These are phyloP conservation scores for Rostrohypoxylon terebratum DNA, from an alignment of 495 filamentous ascomycete species.

Conservation along the genomic window DNA sequence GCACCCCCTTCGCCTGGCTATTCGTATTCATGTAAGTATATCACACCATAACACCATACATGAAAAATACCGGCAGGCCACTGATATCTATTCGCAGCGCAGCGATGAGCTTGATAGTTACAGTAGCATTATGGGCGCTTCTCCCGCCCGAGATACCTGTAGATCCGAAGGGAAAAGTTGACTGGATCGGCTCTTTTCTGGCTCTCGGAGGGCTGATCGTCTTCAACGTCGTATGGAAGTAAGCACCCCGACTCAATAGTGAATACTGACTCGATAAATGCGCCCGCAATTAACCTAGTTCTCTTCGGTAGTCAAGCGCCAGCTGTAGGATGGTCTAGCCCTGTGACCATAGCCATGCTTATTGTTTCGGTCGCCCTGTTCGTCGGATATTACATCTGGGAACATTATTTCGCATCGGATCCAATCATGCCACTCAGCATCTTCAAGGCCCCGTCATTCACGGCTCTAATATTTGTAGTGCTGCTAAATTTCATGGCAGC, in stretches of 20 bases:
- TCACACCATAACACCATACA: neutral
- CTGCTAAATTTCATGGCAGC: slow-evolving; percentile 65
- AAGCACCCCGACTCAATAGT: slow-evolving; percentile 31
- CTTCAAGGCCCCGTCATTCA: slow-evolving; percentile 63
- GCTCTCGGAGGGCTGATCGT: slow-evolving; percentile 60
- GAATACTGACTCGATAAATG: neutral
- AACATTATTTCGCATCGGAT: slow-evolving; percentile 53
- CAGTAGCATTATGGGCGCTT: slow-evolving; percentile 56
- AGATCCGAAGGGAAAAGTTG: slow-evolving; percentile 59
- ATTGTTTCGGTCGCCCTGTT: slow-evolving; percentile 57
- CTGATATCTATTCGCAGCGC: slow-evolving; percentile 12
- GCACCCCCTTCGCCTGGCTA: slow-evolving; percentile 61
- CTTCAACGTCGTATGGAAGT: slow-evolving; percentile 70
- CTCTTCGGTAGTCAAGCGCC: slow-evolving; percentile 60
- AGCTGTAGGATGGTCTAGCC: slow-evolving; percentile 59
- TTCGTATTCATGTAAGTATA: slow-evolving; percentile 61
- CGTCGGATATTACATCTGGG: slow-evolving; percentile 60
- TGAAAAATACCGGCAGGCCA: neutral
- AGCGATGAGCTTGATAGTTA: slow-evolving; percentile 19
- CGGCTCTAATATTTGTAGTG: slow-evolving; percentile 60
- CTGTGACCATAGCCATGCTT: slow-evolving; percentile 61
- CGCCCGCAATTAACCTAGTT: neutral
- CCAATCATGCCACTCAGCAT: slow-evolving; percentile 66
- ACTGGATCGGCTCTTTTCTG: slow-evolving; percentile 63
- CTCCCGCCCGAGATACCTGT: slow-evolving; percentile 56